These are phyloP conservation scores for Scenedesmus sp. DNA, from an alignment of 163 green algal genomes.

Conservation along the genomic window DNA sequence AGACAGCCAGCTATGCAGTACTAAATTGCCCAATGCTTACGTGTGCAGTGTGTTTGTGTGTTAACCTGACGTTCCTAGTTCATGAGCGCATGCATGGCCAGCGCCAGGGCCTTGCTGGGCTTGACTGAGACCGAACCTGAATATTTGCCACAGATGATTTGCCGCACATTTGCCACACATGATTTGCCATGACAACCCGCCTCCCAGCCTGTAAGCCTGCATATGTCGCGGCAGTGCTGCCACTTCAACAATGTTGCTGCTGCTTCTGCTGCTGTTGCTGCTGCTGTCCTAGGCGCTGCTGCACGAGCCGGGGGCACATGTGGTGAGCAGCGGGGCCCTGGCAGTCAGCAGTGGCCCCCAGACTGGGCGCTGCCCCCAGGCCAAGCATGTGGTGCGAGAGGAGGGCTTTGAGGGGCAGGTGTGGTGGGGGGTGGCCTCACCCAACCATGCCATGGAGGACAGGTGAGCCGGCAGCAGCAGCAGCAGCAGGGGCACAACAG, in stretches of 20 bases:
- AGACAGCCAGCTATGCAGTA: too few species aligned
- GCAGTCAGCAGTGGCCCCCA: constrained; percentile 68
- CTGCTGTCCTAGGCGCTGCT: constrained; percentile 13
- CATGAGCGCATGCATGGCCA: too few species aligned
- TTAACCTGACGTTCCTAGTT: too few species aligned
- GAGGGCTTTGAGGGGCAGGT: constrained; percentile 80
- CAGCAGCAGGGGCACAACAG: background rate
- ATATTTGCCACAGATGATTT: too few species aligned
- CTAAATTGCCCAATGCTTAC: too few species aligned
- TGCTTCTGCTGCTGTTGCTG: background rate
- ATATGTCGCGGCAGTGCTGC: too few species aligned
- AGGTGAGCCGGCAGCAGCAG: constrained; percentile 42
- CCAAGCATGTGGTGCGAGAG: constrained; percentile 93
- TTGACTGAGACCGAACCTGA: too few species aligned
- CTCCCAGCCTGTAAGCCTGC: too few species aligned
- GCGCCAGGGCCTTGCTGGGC: too few species aligned
- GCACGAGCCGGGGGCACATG: background rate
- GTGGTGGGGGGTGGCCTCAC: constrained; percentile 84
- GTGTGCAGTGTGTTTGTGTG: too few species aligned
- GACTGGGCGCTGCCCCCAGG: constrained; percentile 86
- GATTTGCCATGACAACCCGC: too few species aligned
- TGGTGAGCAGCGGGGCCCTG: constrained; percentile 38
- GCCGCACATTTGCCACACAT: too few species aligned
- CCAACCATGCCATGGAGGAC: constrained; percentile 92
- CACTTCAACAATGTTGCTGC: background rate